Evolutionary conservation across 1,284 basidiomycete species (phyloP).

Genomic region (Ustilago loliicola): DNA sequence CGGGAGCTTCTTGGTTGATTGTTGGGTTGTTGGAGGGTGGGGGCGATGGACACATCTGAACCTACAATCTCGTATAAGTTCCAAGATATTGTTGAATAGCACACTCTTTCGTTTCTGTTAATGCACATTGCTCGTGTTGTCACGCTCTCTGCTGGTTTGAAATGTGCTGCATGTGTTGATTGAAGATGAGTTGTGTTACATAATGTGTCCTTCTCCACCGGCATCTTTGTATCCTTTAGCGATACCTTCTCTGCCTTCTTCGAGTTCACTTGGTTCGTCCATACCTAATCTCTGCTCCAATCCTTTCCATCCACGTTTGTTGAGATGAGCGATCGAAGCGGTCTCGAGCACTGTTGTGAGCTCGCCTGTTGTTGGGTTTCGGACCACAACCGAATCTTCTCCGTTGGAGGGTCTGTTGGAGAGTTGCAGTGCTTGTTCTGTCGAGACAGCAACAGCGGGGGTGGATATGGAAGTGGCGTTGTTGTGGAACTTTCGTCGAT

Average conservation of each 20-base stretch:
- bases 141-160: neutral
- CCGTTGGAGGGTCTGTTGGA: conserved; percentile 11
- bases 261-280: conserved; percentile 83
- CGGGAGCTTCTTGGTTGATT: conserved; percentile 87
- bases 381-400: conserved; percentile 73
- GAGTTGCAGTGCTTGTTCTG: conserved; percentile 12
- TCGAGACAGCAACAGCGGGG: neutral
- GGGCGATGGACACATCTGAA: conserved; percentile 26
- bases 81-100: neutral
- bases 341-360: conserved; percentile 72
- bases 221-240: conserved; percentile 82
- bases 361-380: conserved; percentile 76
- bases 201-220: conserved; percentile 48
- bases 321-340: conserved; percentile 75
- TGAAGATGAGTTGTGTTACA: conserved; percentile 16
- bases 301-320: conserved; percentile 82
- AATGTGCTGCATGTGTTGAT: neutral
- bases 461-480: conserved; percentile 50
- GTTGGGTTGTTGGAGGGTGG: conserved; percentile 80
- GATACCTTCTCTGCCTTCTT: conserved; percentile 89
- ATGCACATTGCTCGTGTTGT: conserved; percentile 3
- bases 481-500: conserved; percentile 77
- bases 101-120: neutral
- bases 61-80: neutral
- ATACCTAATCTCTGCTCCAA: conserved; percentile 84